These are phyloP conservation scores for Oemleria cerasiformis DNA, from an alignment of 306 rosid genomes.

Conservation along the genomic window DNA sequence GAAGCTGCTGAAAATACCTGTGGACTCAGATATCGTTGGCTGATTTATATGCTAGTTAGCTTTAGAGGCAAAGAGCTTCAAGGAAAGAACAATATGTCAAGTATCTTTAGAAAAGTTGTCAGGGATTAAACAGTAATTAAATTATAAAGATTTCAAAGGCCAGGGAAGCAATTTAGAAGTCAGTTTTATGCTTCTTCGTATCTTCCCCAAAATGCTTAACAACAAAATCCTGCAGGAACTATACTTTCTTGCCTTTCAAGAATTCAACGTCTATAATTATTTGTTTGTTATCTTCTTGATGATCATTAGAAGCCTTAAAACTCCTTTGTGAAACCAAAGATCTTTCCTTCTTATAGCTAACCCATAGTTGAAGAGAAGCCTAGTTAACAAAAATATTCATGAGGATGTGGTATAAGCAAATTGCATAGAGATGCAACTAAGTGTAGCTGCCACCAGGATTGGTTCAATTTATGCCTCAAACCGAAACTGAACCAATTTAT, in stretches of 20 bases:
- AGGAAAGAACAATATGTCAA: not conserved
- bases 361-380: not conserved
- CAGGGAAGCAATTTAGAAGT: too few species aligned
- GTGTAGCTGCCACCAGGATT: too few species aligned
- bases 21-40: not conserved
- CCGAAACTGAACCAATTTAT: too few species aligned
- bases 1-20: not conserved
- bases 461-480: too few species aligned
- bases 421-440: not conserved
- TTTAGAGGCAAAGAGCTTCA: not conserved
- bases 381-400: too few species aligned
- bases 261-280: not conserved
- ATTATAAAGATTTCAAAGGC: too few species aligned
- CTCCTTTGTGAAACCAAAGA: not conserved
- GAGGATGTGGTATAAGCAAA: not conserved
- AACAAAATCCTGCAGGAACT: too few species aligned
- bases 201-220: too few species aligned
- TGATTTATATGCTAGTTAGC: not conserved
- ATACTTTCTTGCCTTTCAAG: not conserved
- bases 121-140: not conserved
- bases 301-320: not conserved
- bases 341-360: not conserved
- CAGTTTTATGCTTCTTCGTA: too few species aligned
- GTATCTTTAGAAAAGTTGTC: not conserved
- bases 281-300: too few species aligned